Evolutionary conservation across 345 rosid species (phyloP), one percentile per base, ranked within the genome.

Genomic region (Lepidium aucheri): DNA sequence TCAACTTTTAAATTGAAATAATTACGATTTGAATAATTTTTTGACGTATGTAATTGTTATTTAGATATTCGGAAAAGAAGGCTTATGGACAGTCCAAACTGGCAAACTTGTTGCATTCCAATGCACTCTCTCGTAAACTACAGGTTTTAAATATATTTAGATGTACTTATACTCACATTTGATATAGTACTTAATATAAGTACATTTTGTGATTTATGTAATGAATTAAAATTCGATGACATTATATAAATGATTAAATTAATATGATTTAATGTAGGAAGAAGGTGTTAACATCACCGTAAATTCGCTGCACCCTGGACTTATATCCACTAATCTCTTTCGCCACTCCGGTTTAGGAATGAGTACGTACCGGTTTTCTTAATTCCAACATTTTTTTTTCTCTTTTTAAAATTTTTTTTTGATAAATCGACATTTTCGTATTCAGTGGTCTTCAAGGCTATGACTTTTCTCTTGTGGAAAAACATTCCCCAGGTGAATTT

Each of bases 21-120:
- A 22, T 45, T 26, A 30, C 13, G n/a, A 9, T 3, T 55, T 24
- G 0, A 22, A 45, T n/a, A 8, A 38, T 17, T 3, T 15, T 13
- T 20, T 40, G 17, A 18, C 8, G 11, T 43, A 26, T 28, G 33
- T 34, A 6, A 9, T 30, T 49, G 32, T 56, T 40, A 22, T 58
- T 42, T 81, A 94, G 97, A 17, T 94, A 94, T 32, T 77, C 83
- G 53, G 95, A 90, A 64, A 86, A 83, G 78, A 85, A 67, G 59
- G 99, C 99, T 3, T 90, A 94, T 60, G 99, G 97, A 16, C 97
- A 94, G 59, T 94, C 99, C 54, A 94, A 94, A 65, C 59, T 94
- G 26, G 87, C 99, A 22, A 90, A 83, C 79, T 68, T 93, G 58
- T 80, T 94, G 14, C 99, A 90, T 33, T 81, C 89, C 77, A 88